These are phyloP conservation scores for Trifolium repens DNA, from an alignment of 306 rosid species.

Conservation along the genomic window DNA sequence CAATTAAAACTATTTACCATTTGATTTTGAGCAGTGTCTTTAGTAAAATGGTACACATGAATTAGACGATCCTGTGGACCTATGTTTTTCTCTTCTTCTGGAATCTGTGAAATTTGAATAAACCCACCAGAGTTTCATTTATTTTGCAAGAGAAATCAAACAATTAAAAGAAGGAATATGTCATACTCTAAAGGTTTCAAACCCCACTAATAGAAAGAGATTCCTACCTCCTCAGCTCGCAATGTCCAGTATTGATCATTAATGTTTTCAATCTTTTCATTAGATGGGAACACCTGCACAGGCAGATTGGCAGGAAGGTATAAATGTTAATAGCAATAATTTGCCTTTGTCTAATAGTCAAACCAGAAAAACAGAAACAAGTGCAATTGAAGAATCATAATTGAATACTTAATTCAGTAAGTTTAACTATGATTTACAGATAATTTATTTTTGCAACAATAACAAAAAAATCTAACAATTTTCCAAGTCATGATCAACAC, in stretches of 20 bases:
- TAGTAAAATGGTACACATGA: conserved; percentile 82
- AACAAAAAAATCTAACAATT: not conserved
- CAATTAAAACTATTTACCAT: conserved; percentile 51
- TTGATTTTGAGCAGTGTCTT: conserved; percentile 82
- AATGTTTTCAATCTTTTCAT: conserved; percentile 82
- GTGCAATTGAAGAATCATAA: conserved; percentile 1
- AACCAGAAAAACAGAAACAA: conserved; percentile 19
- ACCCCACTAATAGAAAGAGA: conserved; percentile 30
- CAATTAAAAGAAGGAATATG: conserved; percentile 8
- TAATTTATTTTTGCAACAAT: not conserved
- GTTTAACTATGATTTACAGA: not conserved
- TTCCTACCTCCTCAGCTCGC: conserved; percentile 80
- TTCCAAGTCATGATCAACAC: conserved; percentile 19
- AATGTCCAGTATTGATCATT: conserved; percentile 91
- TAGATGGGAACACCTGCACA: conserved; percentile 75
- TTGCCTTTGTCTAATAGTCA: not conserved
- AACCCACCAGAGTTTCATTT: conserved; percentile 8
- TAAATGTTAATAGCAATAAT: conserved; percentile 3
- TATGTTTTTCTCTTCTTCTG: conserved; percentile 81
- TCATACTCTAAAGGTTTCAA: conserved; percentile 21
- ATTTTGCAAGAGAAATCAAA: conserved; percentile 9
- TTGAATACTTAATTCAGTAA: conserved; percentile 7
- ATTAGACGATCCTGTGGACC: conserved; percentile 76
- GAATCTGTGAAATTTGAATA: conserved; percentile 53
- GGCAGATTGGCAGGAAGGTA: conserved; percentile 26